phyloP scores from a whole-genome alignment of 2,329 filamentous ascomycete genomes.

The Penicillium expansum region DNA sequence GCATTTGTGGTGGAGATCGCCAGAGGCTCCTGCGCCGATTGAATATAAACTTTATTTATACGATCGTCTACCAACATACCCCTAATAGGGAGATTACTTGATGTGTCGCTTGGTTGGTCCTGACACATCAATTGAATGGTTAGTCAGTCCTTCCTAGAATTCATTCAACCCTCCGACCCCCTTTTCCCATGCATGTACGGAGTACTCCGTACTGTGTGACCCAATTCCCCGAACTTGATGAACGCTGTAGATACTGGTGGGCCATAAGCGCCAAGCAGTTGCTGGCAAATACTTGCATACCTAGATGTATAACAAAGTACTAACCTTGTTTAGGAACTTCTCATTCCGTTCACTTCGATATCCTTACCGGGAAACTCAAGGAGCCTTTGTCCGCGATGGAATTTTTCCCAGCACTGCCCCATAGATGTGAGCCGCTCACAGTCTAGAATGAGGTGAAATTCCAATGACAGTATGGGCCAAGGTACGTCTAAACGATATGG shows the following conservation, averaged over 20 bases:
- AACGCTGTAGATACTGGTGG: neutral
- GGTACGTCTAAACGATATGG: neutral
- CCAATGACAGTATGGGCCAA: neutral
- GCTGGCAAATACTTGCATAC: neutral
- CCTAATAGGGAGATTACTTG: neutral
- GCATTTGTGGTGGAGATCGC: slow-evolving; percentile 4
- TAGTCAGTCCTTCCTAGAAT: neutral
- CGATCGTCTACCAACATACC: neutral
- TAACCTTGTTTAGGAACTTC: neutral
- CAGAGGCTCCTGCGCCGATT: neutral
- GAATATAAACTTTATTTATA: neutral
- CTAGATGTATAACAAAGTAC: neutral
- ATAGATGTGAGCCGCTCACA: neutral
- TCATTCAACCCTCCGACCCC: neutral
- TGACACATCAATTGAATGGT: neutral
- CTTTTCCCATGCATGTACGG: neutral
- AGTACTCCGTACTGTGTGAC: neutral
- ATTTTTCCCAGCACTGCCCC: neutral
- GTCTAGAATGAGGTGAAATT: neutral
- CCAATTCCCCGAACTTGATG: neutral
- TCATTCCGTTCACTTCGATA: neutral
- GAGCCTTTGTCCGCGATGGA: neutral
- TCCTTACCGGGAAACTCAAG: neutral
- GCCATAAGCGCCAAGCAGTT: neutral
- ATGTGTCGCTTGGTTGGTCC: neutral